phyloP scores from a whole-genome alignment of 78 protist genomes.

The Capsaspora owczarzaki region DNA sequence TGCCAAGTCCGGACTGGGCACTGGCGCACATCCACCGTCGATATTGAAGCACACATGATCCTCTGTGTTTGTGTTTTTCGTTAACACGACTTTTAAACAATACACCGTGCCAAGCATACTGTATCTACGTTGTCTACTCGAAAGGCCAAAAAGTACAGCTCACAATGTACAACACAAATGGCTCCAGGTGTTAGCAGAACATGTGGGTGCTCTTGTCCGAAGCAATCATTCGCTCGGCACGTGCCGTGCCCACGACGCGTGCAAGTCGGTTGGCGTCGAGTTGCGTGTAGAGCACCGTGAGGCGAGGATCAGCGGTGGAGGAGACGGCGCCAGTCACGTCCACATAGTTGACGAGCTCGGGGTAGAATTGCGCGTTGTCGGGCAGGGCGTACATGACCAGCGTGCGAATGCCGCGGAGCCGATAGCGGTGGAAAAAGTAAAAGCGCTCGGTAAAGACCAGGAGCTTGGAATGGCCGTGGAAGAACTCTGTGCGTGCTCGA shows the following conservation, averaged over 20 bases:
- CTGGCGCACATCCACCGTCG: too few species aligned
- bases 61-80: too few species aligned
- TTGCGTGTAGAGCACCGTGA: background rate
- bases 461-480: background rate
- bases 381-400: slow-evolving; percentile 37
- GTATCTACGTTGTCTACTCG: too few species aligned
- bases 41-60: too few species aligned
- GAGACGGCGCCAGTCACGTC: background rate
- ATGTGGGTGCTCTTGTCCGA: background rate
- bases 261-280: background rate
- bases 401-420: slow-evolving; percentile 13
- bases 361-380: slow-evolving; percentile 10
- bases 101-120: too few species aligned
- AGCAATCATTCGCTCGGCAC: background rate
- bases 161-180: too few species aligned
- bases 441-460: slow-evolving; percentile 31
- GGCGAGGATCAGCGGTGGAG: background rate
- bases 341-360: slow-evolving; percentile 26
- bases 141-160: too few species aligned
- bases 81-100: too few species aligned
- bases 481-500: background rate
- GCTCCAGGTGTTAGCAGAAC: background rate
- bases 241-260: background rate
- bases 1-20: too few species aligned
- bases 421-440: slow-evolving; percentile 18